A percentile compares a stretch with the other conserved stretches of the same genome.
Conservation (phyloP, 2,329 filamentous ascomycete species). For the Trichoderma harzianum region DNA sequence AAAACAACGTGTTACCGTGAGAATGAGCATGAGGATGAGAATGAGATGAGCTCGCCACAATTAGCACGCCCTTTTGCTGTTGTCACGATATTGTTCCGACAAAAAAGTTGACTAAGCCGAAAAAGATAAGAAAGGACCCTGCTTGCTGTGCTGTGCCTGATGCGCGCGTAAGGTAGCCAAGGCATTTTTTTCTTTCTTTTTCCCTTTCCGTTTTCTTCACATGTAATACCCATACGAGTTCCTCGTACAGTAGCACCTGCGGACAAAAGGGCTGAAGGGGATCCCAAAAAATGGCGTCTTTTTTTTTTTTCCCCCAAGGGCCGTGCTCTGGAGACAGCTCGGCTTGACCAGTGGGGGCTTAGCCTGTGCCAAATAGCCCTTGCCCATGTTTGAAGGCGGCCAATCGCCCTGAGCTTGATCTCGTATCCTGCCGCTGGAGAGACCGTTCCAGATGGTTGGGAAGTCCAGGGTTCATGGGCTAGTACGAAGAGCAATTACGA, state of each 20-base stretch:
- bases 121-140: neutral
- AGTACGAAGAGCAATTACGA: neutral
- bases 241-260: neutral
- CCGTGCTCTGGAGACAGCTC: neutral
- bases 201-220: neutral
- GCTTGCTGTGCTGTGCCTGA: neutral
- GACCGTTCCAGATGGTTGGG: neutral
- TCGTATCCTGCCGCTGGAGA: conserved; percentile 8
- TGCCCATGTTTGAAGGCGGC: neutral
- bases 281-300: neutral
- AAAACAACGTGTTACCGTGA: neutral
- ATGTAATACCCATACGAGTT: neutral
- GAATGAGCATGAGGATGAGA: neutral
- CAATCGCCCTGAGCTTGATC: conserved; percentile 4
- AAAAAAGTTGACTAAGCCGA: neutral
- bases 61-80: neutral
- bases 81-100: neutral
- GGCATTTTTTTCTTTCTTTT: neutral
- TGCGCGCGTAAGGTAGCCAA: neutral
- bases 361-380: neutral
- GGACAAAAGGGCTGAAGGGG: neutral
- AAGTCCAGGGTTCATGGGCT: neutral
- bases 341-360: neutral
- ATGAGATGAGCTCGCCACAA: neutral
- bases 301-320: neutral